Evolutionary conservation across 495 filamentous ascomycete genomes (phyloP).

Genomic region (Filosporella fistucella): DNA sequence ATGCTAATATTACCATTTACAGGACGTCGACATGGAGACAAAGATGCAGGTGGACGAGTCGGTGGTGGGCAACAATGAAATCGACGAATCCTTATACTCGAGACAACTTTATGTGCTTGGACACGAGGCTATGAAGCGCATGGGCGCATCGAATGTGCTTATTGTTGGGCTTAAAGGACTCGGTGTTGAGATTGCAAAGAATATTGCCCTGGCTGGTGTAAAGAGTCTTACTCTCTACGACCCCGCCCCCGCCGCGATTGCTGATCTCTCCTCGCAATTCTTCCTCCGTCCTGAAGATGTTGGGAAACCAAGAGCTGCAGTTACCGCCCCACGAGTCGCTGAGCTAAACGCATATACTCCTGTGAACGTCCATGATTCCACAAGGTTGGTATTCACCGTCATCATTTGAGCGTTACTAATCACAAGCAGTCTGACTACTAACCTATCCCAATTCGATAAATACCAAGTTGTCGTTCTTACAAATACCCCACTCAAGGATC

Average conservation of each 20-base stretch:
- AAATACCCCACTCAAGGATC: conserved; percentile 70
- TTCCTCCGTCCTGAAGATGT: conserved; percentile 88
- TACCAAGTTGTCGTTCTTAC: conserved; percentile 94
- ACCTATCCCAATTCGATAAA: conserved; percentile 73
- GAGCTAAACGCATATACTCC: conserved; percentile 97
- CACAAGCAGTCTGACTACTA: conserved; percentile 33
- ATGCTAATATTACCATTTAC: too few species aligned
- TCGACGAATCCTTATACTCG: conserved; percentile 97
- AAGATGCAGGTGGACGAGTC: conserved; percentile 77
- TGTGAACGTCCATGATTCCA: conserved; percentile 65
- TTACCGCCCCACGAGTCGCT: conserved; percentile 82
- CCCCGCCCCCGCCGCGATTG: conserved; percentile 71
- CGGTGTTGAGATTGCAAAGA: conserved; percentile 98
- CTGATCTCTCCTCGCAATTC: conserved; percentile 94
- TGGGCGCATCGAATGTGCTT: conserved; percentile 93
- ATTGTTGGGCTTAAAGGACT: conserved; percentile 89
- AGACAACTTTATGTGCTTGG: conserved; percentile 97
- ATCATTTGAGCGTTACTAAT: conserved; percentile 1
- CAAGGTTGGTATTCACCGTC: conserved; percentile 15
- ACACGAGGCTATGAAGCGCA: conserved; percentile 99
- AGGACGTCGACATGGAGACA: conserved; percentile 58
- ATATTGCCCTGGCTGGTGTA: conserved; percentile 93
- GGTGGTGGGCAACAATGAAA: conserved; percentile 44
- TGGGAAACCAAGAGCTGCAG: conserved; percentile 83
- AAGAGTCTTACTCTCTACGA: conserved; percentile 80